phyloP scores from a whole-genome alignment of 1,139 yeast species.

The Geotrichum armillariae region DNA sequence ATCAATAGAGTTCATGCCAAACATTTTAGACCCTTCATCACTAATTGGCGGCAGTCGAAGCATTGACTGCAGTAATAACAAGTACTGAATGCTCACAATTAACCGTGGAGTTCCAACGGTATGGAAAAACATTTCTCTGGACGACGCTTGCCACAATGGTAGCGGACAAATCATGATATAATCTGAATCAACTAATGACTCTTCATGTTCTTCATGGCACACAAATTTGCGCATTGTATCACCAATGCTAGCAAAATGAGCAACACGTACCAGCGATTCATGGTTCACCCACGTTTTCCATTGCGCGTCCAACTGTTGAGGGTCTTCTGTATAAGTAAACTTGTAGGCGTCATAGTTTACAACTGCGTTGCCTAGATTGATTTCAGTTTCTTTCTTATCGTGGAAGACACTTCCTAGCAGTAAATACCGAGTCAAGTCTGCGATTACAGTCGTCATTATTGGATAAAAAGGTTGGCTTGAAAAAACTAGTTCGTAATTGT shows the following conservation, averaged over 20 bases:
- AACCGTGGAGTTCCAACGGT: conserved; percentile 32
- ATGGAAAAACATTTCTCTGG: conserved; percentile 33
- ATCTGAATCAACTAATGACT: conserved; percentile 31
- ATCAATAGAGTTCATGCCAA: not conserved
- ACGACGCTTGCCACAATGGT: conserved; percentile 33
- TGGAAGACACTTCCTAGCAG: conserved; percentile 7
- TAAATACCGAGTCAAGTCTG: conserved; percentile 1
- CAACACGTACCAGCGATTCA: conserved; percentile 36
- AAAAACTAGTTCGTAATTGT: conserved; percentile 5
- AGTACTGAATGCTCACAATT: conserved; percentile 33
- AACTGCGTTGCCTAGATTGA: conserved; percentile 10
- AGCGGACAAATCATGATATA: conserved; percentile 36
- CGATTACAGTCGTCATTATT: not conserved
- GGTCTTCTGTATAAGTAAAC: conserved; percentile 4
- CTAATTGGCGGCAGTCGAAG: conserved; percentile 36
- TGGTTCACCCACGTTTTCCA: conserved; percentile 39
- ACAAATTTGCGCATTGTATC: conserved; percentile 30
- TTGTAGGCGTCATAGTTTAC: conserved; percentile 10
- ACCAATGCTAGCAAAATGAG: conserved; percentile 32
- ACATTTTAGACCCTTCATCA: conserved; percentile 17
- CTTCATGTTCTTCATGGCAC: conserved; percentile 28
- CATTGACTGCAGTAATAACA: conserved; percentile 36
- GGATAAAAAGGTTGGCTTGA: not conserved
- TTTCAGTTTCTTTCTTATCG: conserved; percentile 2
- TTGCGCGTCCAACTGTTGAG: conserved; percentile 21